Percentiles rank a stretch among this genome's conserved stretches.
phyloP scores from a whole-genome alignment of 2,329 filamentous ascomycete species.

The Pseudonectria foliicola region DNA sequence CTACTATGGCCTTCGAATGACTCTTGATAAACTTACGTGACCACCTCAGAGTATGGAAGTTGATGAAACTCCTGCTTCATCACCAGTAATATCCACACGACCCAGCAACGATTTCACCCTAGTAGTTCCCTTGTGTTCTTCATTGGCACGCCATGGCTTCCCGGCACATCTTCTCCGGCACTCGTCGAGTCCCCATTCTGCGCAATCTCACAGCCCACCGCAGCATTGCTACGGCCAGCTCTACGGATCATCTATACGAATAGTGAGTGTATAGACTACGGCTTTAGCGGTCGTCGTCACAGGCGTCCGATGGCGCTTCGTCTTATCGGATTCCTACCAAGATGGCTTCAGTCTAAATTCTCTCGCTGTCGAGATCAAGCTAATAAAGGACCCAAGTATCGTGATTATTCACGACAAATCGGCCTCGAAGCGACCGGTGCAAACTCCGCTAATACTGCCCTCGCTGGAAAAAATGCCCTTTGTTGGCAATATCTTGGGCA shows the following conservation, averaged over 20 bases:
- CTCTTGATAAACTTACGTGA: not conserved
- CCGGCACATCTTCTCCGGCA: constrained; percentile 1
- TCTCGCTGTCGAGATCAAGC: not conserved
- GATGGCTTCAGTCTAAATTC: too few species aligned
- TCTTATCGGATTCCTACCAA: too few species aligned
- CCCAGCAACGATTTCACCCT: too few species aligned
- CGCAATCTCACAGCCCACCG: not conserved
- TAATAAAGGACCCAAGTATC: not conserved
- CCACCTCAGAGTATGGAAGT: not conserved
- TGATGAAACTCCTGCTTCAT: not conserved
- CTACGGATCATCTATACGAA: not conserved
- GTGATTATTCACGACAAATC: constrained; percentile 1
- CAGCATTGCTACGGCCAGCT: constrained; percentile 1
- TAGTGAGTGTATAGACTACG: not conserved
- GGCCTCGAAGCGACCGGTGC: not conserved
- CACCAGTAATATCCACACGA: not conserved
- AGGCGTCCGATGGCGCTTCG: too few species aligned
- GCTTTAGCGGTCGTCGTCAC: too few species aligned
- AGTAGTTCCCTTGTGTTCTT: not conserved
- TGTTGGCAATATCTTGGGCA: constrained; percentile 1
- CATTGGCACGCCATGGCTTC: not conserved
- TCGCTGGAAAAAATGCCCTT: constrained; percentile 1
- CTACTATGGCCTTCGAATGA: not conserved
- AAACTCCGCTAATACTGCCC: not conserved
- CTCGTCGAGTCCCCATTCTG: not conserved